These are phyloP conservation scores for Miscanthus sacchariflorus DNA, from an alignment of 202 grass and related monocot species.

Conservation along the genomic window DNA sequence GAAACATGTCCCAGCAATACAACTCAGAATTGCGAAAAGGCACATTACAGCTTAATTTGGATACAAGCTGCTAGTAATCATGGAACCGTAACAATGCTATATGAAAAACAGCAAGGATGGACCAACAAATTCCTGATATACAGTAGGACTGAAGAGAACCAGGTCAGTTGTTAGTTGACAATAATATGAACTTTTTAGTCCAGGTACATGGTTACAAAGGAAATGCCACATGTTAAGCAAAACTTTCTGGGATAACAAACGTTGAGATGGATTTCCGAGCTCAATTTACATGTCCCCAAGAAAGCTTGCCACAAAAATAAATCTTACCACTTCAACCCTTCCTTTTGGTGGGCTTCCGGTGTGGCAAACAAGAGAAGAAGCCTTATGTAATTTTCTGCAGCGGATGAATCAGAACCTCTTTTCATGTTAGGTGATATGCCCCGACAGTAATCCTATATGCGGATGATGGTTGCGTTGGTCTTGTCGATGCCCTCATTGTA, in stretches of 20 bases:
- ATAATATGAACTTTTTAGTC: not conserved
- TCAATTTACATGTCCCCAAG: not conserved
- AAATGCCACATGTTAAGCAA: not conserved
- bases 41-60: no score
- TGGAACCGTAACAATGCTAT: no score
- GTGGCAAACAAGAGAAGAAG: conserved; percentile 16
- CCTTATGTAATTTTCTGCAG: not conserved
- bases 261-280: conserved; percentile 6
- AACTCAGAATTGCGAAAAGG: no score
- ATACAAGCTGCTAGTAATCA: no score
- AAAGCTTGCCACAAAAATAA: not conserved
- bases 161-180: not conserved
- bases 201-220: not conserved
- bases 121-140: not conserved
- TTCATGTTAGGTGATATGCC: conserved; percentile 8
- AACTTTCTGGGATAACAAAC: not conserved
- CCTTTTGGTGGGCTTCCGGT: not conserved
- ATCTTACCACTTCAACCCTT: conserved; percentile 18
- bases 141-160: not conserved
- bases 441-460: conserved; percentile 56
- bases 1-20: no score
- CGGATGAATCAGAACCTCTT: not conserved
- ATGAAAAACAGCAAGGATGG: no score
- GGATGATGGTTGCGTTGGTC: conserved; percentile 68
- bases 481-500: conserved; percentile 60